Conservation (phyloP, 2,329 filamentous ascomycete genomes). For the Phaeoacremonium minimum region DNA sequence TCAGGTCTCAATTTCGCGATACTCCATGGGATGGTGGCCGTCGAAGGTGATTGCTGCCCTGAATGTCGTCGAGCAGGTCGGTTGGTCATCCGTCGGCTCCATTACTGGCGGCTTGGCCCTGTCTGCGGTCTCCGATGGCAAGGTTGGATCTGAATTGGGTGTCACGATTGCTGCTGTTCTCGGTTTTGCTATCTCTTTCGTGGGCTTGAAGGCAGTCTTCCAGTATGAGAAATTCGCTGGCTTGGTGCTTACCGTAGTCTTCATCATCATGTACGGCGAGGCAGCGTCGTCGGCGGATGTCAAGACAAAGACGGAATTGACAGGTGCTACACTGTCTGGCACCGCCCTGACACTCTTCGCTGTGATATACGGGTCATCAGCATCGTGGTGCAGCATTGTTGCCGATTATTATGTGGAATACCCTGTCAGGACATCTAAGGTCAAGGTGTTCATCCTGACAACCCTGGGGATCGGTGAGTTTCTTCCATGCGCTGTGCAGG, state of each 20-base stretch:
- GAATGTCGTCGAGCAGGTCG: slow-evolving; percentile 44
- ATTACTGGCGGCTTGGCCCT: slow-evolving; percentile 47
- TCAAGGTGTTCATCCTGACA: slow-evolving; percentile 43
- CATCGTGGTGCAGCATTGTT: slow-evolving; percentile 41
- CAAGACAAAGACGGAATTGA: slow-evolving; percentile 23
- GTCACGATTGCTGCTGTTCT: slow-evolving; percentile 47
- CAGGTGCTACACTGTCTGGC: slow-evolving; percentile 31
- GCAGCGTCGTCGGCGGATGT: slow-evolving; percentile 34
- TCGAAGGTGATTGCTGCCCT: slow-evolving; percentile 44
- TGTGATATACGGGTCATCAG: slow-evolving; percentile 42
- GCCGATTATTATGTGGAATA: slow-evolving; percentile 44
- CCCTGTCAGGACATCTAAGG: slow-evolving; percentile 35
- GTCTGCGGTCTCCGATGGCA: slow-evolving; percentile 37
- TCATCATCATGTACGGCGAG: slow-evolving; percentile 44
- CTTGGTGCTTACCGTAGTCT: slow-evolving; percentile 40
- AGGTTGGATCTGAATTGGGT: slow-evolving; percentile 43
- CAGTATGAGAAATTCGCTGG: slow-evolving; percentile 47
- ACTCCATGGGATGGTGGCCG: slow-evolving; percentile 46
- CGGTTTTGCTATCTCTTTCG: slow-evolving; percentile 45
- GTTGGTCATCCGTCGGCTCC: slow-evolving; percentile 45
- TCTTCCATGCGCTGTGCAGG: slow-evolving; percentile 9
- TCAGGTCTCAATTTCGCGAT: slow-evolving; percentile 45
- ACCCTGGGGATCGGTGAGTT: slow-evolving; percentile 34
- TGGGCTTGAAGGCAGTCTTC: slow-evolving; percentile 44
- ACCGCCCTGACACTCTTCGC: slow-evolving; percentile 36